These are phyloP conservation scores for Alternaria triticimaculans DNA, from an alignment of 2,329 filamentous ascomycete species.

Conservation along the genomic window DNA sequence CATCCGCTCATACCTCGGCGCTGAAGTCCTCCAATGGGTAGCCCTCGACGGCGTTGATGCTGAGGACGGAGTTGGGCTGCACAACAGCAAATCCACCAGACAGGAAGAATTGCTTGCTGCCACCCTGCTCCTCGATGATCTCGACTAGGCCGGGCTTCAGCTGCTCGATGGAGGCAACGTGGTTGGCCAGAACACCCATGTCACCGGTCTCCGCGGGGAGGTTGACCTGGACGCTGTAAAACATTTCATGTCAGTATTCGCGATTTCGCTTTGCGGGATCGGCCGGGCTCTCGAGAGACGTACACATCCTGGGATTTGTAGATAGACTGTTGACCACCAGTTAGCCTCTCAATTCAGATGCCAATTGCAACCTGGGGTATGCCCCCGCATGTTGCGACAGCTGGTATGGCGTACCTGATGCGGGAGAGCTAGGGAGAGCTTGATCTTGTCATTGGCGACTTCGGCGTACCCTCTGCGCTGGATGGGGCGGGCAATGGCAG, in stretches of 20 bases:
- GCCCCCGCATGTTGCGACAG: conserved; percentile 9
- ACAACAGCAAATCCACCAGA: conserved; percentile 97
- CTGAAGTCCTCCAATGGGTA: conserved; percentile 96
- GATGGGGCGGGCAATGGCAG: conserved; percentile 75
- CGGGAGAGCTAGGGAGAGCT: conserved; percentile 96
- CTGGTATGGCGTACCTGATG: conserved; percentile 80
- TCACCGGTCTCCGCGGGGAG: conserved; percentile 97
- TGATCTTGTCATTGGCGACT: conserved; percentile 71
- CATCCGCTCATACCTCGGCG: conserved; percentile 64
- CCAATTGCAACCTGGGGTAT: neutral
- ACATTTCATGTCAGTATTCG: conserved; percentile 38
- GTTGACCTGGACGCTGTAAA: conserved; percentile 90
- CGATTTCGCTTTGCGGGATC: conserved; percentile 27
- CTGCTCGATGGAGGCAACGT: conserved; percentile 99
- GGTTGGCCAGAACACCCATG: conserved; percentile 99
- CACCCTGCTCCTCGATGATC: conserved; percentile 90
- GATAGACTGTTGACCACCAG: conserved; percentile 60
- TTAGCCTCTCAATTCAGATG: conserved; percentile 29
- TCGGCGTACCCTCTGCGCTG: conserved; percentile 87
- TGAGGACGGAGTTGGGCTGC: conserved; percentile 91
- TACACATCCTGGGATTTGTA: conserved; percentile 76
- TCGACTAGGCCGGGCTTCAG: conserved; percentile 95
- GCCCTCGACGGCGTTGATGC: conserved; percentile 98
- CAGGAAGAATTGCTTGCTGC: conserved; percentile 97
- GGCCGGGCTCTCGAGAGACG: conserved; percentile 50